phyloP scores from a whole-genome alignment of 1,284 basidiomycete genomes.

The Pulveroboletus sp. region DNA sequence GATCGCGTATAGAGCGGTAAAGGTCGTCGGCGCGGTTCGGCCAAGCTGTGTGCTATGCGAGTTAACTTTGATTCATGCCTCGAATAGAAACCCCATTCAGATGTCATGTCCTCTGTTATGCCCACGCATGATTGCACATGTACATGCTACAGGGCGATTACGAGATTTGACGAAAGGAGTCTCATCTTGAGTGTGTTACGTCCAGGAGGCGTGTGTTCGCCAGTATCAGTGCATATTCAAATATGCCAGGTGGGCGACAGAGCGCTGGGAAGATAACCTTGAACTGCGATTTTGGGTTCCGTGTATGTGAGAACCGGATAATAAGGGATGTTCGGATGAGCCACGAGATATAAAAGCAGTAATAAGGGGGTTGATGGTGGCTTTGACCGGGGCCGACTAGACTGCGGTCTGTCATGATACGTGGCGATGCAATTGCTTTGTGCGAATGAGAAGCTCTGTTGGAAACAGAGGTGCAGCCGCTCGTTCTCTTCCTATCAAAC shows the following conservation, averaged over 20 bases:
- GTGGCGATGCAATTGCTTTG: not conserved
- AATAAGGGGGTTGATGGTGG: conserved; percentile 19
- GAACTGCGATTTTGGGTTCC: conserved; percentile 1
- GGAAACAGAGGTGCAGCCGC: not conserved
- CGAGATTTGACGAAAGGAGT: conserved; percentile 17
- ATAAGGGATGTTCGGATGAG: conserved; percentile 5
- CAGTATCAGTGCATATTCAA: conserved; percentile 8
- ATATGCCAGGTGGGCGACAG: conserved; percentile 1
- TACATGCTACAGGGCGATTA: conserved; percentile 14
- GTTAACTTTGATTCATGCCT: conserved; percentile 29
- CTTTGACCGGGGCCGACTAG: conserved; percentile 12
- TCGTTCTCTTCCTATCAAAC: not conserved
- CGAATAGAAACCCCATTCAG: conserved; percentile 21
- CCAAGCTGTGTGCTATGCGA: conserved; percentile 23
- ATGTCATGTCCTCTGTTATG: conserved; percentile 5
- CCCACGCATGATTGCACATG: conserved; percentile 13
- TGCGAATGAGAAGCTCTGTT: conserved; percentile 1
- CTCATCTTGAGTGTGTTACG: conserved; percentile 18
- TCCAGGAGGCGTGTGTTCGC: conserved; percentile 9
- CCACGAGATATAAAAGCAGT: not conserved
- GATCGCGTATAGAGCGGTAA: conserved; percentile 22
- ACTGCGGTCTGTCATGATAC: conserved; percentile 6
- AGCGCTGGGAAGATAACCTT: conserved; percentile 2
- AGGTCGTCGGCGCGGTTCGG: conserved; percentile 6
- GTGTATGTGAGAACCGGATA: conserved; percentile 15